Conservation (phyloP, 176 grass and related monocot genomes). For the Triticum aestivum region IWGSC_CS_RefSeq_v2.1 NC_057806.1:4191853-4192352, state of each 20-base stretch:
- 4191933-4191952: slow-evolving; percentile 88
- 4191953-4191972: slow-evolving; percentile 35
- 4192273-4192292: background rate
- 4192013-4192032: slow-evolving; percentile 58
- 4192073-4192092: slow-evolving; percentile 82
- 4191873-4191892: slow-evolving; percentile 55
- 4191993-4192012: background rate
- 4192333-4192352: background rate
- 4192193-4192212: slow-evolving; percentile 96
- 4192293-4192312: background rate
- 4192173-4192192: slow-evolving; percentile 76
- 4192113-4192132: slow-evolving; percentile 61
- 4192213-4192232: slow-evolving; percentile 54
- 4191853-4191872: slow-evolving; percentile 19
- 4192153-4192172: slow-evolving; percentile 82
- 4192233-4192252: background rate
- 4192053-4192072: slow-evolving; percentile 80
- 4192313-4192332: background rate
- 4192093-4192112: slow-evolving; percentile 88
- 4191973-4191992: background rate
- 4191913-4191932: slow-evolving; percentile 62
- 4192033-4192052: slow-evolving; percentile 95
- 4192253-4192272: background rate
- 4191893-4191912: slow-evolving; percentile 29
- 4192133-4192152: slow-evolving; percentile 78